Conservation (phyloP, 2,329 filamentous ascomycete species). For the Nannizziopsis arthrosporioides region DNA sequence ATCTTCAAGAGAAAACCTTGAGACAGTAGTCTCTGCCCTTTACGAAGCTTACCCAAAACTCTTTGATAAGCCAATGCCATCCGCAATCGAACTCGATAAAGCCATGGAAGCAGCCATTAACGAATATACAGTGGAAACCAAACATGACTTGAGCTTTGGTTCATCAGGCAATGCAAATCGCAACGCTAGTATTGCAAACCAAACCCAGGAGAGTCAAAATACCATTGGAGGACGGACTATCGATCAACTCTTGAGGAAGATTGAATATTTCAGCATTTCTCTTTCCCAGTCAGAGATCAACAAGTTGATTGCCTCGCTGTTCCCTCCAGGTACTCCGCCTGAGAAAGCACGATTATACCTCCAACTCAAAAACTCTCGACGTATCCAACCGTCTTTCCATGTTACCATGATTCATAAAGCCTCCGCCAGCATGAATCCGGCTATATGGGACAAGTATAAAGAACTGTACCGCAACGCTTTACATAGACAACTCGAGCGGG, state of each 20-base stretch:
- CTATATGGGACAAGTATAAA: constrained; percentile 64
- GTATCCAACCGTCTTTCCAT: constrained; percentile 78
- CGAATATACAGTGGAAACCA: constrained; percentile 64
- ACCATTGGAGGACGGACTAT: constrained; percentile 3
- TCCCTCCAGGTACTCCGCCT: constrained; percentile 44
- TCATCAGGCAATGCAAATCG: constrained; percentile 34
- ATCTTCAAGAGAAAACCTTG: constrained; percentile 75
- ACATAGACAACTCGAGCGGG: constrained; percentile 18
- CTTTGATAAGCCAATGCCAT: constrained; percentile 55
- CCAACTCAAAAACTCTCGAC: constrained; percentile 58
- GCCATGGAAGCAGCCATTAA: constrained; percentile 66
- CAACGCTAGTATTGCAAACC: constrained; percentile 14
- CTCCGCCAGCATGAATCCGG: constrained; percentile 46
- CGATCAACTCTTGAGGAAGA: constrained; percentile 38
- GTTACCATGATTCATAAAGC: constrained; percentile 85
- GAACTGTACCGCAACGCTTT: constrained; percentile 42
- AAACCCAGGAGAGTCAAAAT: constrained; percentile 12
- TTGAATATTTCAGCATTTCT: constrained; percentile 56
- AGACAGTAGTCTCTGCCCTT: constrained; percentile 60
- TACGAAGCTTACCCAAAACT: constrained; percentile 68
- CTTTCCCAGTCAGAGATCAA: constrained; percentile 43
- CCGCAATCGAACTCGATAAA: constrained; percentile 59
- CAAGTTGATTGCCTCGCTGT: constrained; percentile 56
- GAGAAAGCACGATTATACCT: constrained; percentile 57
- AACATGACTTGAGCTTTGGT: constrained; percentile 59